Base-by-base conservation (phyloP, 768 basidiomycete genomes). In the Termitomyces sp. region DNA sequence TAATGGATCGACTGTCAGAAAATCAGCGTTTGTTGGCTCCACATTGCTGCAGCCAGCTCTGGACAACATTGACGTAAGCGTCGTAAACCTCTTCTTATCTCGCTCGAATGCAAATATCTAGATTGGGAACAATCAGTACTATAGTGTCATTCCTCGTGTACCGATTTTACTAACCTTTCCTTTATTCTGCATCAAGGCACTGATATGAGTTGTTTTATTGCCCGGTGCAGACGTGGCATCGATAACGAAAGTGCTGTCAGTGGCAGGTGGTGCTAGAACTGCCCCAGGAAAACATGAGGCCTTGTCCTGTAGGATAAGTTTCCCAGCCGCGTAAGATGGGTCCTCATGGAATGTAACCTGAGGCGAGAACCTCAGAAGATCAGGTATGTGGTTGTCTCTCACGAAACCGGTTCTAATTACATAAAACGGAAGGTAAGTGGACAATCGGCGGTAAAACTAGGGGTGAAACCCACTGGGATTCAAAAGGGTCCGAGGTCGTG, bases 161-260 rank as follows among this genome's bases (percentile, higher is more conserved):
- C n/a, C 33, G 49, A 26, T 12, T 33, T 35, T 48, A 32, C 77
- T 61, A 55, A 93, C 95, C 74, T 86, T 90, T 66, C 94, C 93
- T 69, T 82, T 81, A 64, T 88, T 88, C 18, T 77, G 69, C 90
- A 98, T 93, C 47, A 98, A 75, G 26, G 95, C 93, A 64, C 91
- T 90, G 26, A 98, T 73, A 72, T 96, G 93, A 8, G 94, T 90
- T 2, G 97, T 98, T 75, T 99, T 99, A 75, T 99, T 99, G 0
- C 97, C 97, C 0, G 97, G 97, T 1, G 97, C 97, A 43, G 95
- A 90, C 12, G 95, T 98, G 13, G 93, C 95, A 71, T 98, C 96
- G 43, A 98, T 89, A 33, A 94, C 91, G 50, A 81, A 77, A 56
- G 75, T 72, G 44, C 78, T 70, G 23, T 83, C 77, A 20, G 68